Evolutionary conservation across 495 filamentous ascomycete genomes (phyloP).

Genomic region (Podospora didyma): DNA sequence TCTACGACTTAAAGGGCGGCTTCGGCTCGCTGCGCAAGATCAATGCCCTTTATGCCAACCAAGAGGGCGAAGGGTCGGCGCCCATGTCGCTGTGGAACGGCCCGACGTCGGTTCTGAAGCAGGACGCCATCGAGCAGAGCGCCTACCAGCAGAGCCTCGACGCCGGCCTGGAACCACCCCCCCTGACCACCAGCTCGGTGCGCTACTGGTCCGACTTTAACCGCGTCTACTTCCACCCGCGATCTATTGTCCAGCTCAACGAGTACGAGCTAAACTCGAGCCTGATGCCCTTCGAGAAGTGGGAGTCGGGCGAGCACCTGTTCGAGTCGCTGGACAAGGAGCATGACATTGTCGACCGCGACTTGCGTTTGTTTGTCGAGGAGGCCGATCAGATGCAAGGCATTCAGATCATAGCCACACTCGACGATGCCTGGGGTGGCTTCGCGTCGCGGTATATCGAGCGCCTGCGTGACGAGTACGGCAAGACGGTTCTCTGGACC

Average conservation of each 20-base stretch:
- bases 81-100: conserved; percentile 64
- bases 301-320: conserved; percentile 74
- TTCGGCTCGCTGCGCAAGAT: conserved; percentile 85
- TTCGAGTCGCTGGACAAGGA: conserved; percentile 80
- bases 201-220: conserved; percentile 97
- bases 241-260: conserved; percentile 81
- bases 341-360: conserved; percentile 81
- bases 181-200: conserved; percentile 64
- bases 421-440: conserved; percentile 92
- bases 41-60: conserved; percentile 79
- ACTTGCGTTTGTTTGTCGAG: conserved; percentile 81
- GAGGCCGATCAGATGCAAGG: conserved; percentile 92
- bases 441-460: conserved; percentile 80
- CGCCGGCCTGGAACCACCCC: conserved; percentile 55
- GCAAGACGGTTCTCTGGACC: conserved; percentile 78
- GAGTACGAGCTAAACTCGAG: conserved; percentile 78
- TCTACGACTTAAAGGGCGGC: conserved; percentile 91
- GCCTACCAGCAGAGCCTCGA: conserved; percentile 79
- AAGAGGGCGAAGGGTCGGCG: conserved; percentile 45
- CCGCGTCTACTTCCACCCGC: conserved; percentile 85
- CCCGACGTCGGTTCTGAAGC: conserved; percentile 60
- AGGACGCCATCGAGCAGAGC: conserved; percentile 60
- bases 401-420: conserved; percentile 70
- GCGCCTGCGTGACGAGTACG: conserved; percentile 80
- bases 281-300: conserved; percentile 79